Base-by-base conservation (phyloP, 1,139 yeast species). In the Eremothecium coryli region DNA sequence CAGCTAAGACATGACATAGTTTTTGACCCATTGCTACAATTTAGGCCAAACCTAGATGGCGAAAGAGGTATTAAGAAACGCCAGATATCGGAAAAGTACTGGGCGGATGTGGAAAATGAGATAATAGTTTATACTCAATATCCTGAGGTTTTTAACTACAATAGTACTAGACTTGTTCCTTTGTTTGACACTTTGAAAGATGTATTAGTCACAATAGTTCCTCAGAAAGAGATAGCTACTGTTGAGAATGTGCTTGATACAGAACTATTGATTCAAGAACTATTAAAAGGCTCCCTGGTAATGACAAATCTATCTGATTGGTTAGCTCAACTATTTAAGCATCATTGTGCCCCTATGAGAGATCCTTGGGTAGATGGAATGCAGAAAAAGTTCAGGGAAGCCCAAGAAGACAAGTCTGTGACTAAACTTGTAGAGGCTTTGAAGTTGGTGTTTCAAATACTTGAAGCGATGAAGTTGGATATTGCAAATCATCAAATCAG, bases 401-500 rank as follows among this genome's bases (percentile, higher is more conserved):
- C 93, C 15, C 72, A 72, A 42, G 55, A 60, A n/a, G 64, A 66
- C 21, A 63, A 65, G 43, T 69, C 76, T 14, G 72, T 76, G 9
- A 54, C 66, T 11, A 67, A 69, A 38, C 63, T 86, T 33, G 82
- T 84, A 28, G 84, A 77, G 34, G 95, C 94, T 2, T 64, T 88
- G 37, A 70, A 90, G 40, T 71, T 78, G 62, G 71, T 84, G 13
- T 85, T 88, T 56, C 82, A 82, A 44, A 82, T 88, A 40, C 65
- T 88, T 46, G 96, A 86, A 57, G 93, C 94, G n/a, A 86, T 88
- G 95, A 88, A 88, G 58, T 67, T 88, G 46, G 96, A 88, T 53
- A 93, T 86, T 37, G 95, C 96, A 13, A 88, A 88, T 59, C 95
- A 88, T 57, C 96, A 86, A 60, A 84, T 88, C 38, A 70, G 95